Evolutionary conservation across 352 stramenopile genomes (phyloP).

Genomic region (Pythium phragmitis): DNA sequence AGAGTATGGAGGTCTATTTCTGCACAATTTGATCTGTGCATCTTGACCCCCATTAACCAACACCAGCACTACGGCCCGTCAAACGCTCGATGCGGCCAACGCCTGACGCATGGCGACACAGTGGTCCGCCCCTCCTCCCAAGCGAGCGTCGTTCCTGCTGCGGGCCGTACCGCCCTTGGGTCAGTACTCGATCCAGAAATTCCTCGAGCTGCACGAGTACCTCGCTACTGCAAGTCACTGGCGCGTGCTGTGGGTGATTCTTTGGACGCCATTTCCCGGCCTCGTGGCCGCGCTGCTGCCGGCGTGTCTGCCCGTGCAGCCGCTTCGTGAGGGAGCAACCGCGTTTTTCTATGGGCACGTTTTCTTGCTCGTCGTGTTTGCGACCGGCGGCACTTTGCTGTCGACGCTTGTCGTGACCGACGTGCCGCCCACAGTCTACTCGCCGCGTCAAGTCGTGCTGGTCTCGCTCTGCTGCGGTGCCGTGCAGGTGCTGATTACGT

Average conservation of each 20-base stretch:
- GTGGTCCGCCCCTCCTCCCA: background rate
- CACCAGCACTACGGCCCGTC: no score
- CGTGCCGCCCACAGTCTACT: conserved; percentile 6
- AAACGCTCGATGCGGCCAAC: background rate
- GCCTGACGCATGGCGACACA: background rate
- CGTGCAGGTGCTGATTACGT: background rate
- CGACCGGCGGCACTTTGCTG: conserved; percentile 1
- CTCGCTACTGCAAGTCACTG: background rate
- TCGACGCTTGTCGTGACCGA: conserved; percentile 11
- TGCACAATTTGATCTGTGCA: no score
- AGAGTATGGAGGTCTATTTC: no score
- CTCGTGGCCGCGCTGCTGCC: conserved; percentile 17
- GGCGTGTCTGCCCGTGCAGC: conserved; percentile 9
- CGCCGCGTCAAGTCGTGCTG: conserved; percentile 7
- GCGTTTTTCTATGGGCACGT: conserved; percentile 1
- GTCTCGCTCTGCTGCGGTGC: conserved; percentile 1
- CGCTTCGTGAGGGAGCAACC: conserved; percentile 6
- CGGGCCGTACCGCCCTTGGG: background rate
- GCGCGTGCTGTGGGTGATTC: conserved; percentile 5
- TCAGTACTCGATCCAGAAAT: conserved; percentile 20
- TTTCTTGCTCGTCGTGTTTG: conserved; percentile 10
- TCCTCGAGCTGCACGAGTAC: conserved; percentile 23
- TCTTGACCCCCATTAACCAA: no score
- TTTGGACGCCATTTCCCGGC: conserved; percentile 18
- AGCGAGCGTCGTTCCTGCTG: background rate